These are phyloP conservation scores for Triticum urartu DNA, from an alignment of 176 grass and related monocot genomes.

Conservation along the genomic window DNA sequence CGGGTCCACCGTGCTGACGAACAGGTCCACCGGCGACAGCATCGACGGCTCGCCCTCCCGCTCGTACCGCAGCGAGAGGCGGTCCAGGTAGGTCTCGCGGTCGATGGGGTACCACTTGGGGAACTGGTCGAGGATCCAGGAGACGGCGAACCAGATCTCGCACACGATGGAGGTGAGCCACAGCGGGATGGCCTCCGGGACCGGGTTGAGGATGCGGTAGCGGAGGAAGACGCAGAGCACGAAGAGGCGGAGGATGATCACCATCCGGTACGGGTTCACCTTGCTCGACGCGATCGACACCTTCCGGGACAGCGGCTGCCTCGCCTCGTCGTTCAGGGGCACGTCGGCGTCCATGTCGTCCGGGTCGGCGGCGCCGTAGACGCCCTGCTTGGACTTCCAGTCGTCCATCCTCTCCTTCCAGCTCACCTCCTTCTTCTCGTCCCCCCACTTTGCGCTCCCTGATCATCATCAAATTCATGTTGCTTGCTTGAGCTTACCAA, in stretches of 20 bases:
- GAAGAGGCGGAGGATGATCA: conserved; percentile 83
- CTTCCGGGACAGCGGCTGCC: conserved; percentile 93
- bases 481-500: neutral
- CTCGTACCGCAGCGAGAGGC: conserved; percentile 85
- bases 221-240: conserved; percentile 83
- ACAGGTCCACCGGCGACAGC: conserved; percentile 81
- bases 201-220: conserved; percentile 82
- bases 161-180: conserved; percentile 94
- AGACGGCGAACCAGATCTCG: conserved; percentile 94
- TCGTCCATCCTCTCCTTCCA: conserved; percentile 99
- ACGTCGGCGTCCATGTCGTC: conserved; percentile 90
- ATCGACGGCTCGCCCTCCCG: conserved; percentile 82
- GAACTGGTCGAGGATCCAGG: conserved; percentile 99
- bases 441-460: conserved; percentile 89
- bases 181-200: conserved; percentile 71
- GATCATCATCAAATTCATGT: neutral
- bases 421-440: conserved; percentile 77
- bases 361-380: conserved; percentile 53
- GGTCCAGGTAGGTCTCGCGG: conserved; percentile 94
- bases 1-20: conserved; percentile 94
- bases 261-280: conserved; percentile 93
- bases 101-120: conserved; percentile 99
- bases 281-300: conserved; percentile 97
- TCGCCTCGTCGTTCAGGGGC: conserved; percentile 81
- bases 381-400: conserved; percentile 90